Evolutionary conservation across 352 stramenopile genomes (phyloP).

Genomic region (Phytophthora megakarya): DNA sequence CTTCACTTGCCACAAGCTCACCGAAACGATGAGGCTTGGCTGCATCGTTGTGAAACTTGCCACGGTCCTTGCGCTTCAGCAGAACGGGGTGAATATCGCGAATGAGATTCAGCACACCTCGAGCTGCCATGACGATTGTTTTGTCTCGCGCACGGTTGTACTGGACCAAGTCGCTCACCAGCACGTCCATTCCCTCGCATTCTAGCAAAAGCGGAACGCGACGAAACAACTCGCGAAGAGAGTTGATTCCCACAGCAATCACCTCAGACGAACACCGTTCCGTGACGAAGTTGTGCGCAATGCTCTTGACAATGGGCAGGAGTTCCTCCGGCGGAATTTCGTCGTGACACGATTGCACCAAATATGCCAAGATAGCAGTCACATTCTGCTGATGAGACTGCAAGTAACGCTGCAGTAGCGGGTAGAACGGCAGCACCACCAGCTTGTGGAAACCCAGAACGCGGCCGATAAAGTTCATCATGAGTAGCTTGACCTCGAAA

Average conservation of each 20-base stretch:
- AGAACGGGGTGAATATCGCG: slow-evolving; percentile 95
- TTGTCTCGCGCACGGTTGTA: slow-evolving; percentile 97
- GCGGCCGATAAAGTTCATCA: slow-evolving; percentile 99
- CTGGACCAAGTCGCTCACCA: slow-evolving; percentile 94
- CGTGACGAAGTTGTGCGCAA: slow-evolving; percentile 98
- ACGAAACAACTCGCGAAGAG: slow-evolving; percentile 94
- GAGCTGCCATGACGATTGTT: slow-evolving; percentile 96
- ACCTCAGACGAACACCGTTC: slow-evolving; percentile 95
- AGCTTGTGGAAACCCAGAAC: slow-evolving; percentile 98
- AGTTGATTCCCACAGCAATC: slow-evolving; percentile 98
- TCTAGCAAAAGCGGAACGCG: slow-evolving; percentile 94
- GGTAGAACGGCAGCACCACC: slow-evolving; percentile 96
- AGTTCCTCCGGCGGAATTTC: slow-evolving; percentile 97
- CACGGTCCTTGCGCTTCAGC: slow-evolving; percentile 97
- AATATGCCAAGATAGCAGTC: slow-evolving; percentile 96
- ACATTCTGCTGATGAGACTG: slow-evolving; percentile 91
- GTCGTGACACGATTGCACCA: slow-evolving; percentile 97
- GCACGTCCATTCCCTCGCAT: slow-evolving; percentile 91
- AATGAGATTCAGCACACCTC: slow-evolving; percentile 96
- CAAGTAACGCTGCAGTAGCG: slow-evolving; percentile 94
- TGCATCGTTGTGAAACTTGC: slow-evolving; percentile 88
- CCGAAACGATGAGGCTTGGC: slow-evolving; percentile 91
- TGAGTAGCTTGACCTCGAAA: slow-evolving; percentile 95
- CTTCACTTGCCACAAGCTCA: slow-evolving; percentile 90
- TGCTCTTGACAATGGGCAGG: slow-evolving; percentile 95